Base-by-base conservation (phyloP, 768 basidiomycete species). In the Xerocomus spinulosus region DNA sequence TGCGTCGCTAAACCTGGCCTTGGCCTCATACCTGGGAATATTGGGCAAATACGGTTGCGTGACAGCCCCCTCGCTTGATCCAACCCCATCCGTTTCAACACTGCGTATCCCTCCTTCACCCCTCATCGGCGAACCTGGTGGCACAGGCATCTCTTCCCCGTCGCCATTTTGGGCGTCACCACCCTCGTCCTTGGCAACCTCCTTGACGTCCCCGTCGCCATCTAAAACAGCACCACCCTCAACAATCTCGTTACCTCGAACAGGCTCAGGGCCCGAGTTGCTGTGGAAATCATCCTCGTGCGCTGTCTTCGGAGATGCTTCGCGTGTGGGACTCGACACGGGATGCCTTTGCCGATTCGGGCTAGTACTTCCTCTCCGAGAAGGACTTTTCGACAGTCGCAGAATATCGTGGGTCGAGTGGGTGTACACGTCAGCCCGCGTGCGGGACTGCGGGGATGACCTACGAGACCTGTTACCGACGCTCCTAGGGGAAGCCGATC, bases 41-140 rank as follows among this genome's bases (percentile, higher is more conserved):
- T 24, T 28, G 20, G 72, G 71, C 13, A 70, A 36, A 43, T 56
- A 67, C 1, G 65, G 65, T 35, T 55, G 54, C n/a, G 53, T 68
- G 38, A 59, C 58, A 32, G 26, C 45, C 28, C 21, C 46, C 24
- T 61, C 61, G 28, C 37, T 50, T 52, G 63, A 44, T 32, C 49
- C 3, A 37, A 25, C 35, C 15, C 33, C 49, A 33, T 34, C 56
- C 24, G 56, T 50, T 48, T 60, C 59, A 41, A 41, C 15, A 34
- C 34, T 23, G 38, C 49, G 34, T 15, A 41, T 36, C 34, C 15
- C 37, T 34, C 23, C n/a, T 26, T 46, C 43, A 35, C 35, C 44
- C 33, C 45, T 51, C 38, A 42, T 46, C 37, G 50, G 50, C 8
- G 50, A 55, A 28, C 56, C 41, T 61, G 56, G 32, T 21, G 61